Evolutionary conservation across 768 basidiomycete species (phyloP).

Genomic region (Epithele typhae): DNA sequence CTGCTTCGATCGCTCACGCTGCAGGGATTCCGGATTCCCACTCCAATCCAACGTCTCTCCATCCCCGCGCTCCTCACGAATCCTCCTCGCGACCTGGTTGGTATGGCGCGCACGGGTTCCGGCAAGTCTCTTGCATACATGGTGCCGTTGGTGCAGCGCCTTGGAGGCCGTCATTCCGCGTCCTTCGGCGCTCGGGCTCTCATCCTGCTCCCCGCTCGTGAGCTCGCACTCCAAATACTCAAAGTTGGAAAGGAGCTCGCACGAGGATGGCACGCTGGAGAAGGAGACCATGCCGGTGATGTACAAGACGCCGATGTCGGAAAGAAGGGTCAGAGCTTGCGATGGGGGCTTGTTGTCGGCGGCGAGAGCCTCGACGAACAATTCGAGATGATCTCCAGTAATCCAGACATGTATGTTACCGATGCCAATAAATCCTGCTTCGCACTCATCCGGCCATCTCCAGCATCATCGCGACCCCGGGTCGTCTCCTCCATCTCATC

Average conservation of each 20-base stretch:
- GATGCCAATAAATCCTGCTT: neutral
- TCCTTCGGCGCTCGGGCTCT: constrained; percentile 83
- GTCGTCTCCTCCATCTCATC: constrained; percentile 91
- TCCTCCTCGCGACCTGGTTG: constrained; percentile 90
- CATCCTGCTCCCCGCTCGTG: constrained; percentile 88
- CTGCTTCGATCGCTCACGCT: constrained; percentile 81
- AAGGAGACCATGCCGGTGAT: constrained; percentile 69
- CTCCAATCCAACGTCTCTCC: constrained; percentile 90
- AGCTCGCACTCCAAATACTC: constrained; percentile 89
- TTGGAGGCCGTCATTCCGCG: constrained; percentile 75
- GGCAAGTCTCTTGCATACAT: constrained; percentile 97
- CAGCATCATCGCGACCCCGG: constrained; percentile 97
- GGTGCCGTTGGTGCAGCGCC: constrained; percentile 83
- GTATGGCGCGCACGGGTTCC: constrained; percentile 97
- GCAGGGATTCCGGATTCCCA: constrained; percentile 93
- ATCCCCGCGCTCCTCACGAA: constrained; percentile 81
- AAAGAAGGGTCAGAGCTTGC: constrained; percentile 55
- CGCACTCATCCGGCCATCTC: constrained; percentile 6
- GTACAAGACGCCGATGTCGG: constrained; percentile 43
- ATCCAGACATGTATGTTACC: constrained; percentile 86
- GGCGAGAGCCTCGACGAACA: constrained; percentile 96
- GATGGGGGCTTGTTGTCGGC: constrained; percentile 95
- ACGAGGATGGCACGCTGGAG: constrained; percentile 65
- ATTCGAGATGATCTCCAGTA: constrained; percentile 90
- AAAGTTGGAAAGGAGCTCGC: constrained; percentile 95